Percentiles rank a stretch among this genome's conserved stretches.
Conservation (phyloP, 2,329 filamentous ascomycete species). For the Fusarium sp. region DNA sequence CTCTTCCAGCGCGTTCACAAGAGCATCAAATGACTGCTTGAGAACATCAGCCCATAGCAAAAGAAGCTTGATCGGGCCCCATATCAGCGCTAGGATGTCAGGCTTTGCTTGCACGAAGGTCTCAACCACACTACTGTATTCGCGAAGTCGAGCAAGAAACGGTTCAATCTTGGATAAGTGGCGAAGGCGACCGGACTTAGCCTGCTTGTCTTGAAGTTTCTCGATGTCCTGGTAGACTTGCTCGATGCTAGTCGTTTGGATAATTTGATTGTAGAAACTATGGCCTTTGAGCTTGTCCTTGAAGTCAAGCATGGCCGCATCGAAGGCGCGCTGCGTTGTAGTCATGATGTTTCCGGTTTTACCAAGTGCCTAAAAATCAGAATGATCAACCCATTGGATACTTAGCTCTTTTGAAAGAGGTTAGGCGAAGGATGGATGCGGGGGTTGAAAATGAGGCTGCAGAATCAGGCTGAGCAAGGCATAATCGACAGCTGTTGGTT, state of each 20-base stretch:
- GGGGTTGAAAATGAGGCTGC: neutral
- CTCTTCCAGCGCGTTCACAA: neutral
- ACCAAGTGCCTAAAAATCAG: fast-evolving
- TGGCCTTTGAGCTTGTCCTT: neutral
- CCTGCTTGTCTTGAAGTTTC: neutral
- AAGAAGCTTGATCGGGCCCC: constrained; percentile 8
- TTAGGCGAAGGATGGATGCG: neutral
- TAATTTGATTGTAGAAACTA: neutral
- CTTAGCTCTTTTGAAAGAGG: too few relatives aligned
- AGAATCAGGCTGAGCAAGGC: neutral
- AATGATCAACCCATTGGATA: too few relatives aligned
- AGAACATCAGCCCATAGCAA: neutral
- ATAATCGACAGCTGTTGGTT: neutral
- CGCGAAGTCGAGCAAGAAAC: neutral
- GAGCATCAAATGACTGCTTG: neutral
- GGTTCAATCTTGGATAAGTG: neutral
- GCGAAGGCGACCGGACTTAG: neutral
- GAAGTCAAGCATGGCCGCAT: neutral
- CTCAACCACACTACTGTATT: neutral
- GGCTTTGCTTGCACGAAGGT: neutral
- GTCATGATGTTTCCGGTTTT: fast-evolving
- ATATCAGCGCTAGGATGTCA: constrained; percentile 16
- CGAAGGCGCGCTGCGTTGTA: neutral
- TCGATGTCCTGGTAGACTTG: neutral
- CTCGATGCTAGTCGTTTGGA: neutral